A percentile compares a stretch with the other conserved stretches of the same genome.
Conservation (phyloP, 805 yeast genomes). For the Zygoascus ofunaensis region DNA sequence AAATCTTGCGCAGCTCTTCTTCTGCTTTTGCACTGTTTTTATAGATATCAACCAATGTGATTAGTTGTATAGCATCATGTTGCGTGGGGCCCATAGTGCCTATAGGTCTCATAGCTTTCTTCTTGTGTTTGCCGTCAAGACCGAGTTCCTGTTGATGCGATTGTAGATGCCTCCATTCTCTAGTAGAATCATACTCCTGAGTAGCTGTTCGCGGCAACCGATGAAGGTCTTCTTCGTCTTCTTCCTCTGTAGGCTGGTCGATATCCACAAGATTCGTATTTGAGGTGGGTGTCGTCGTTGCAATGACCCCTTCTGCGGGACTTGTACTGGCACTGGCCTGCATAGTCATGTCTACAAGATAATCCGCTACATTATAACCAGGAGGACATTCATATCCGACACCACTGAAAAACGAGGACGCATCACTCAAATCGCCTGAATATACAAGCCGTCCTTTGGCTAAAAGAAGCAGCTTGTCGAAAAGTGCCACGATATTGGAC, state of each 20-base stretch:
- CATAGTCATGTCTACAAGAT: conserved; percentile 81
- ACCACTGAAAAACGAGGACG: conserved; percentile 63
- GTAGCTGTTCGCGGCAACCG: not conserved
- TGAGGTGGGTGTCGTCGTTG: not conserved
- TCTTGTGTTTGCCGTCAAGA: not conserved
- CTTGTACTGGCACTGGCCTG: conserved; percentile 29
- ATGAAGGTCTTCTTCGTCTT: conserved; percentile 12
- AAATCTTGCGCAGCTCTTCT: conserved; percentile 16
- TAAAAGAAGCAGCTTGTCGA: conserved; percentile 71
- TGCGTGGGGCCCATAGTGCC: not conserved
- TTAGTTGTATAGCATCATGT: conserved; percentile 13
- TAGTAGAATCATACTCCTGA: conserved; percentile 42
- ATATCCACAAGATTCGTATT: not conserved
- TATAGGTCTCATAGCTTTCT: conserved; percentile 1
- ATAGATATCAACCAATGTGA: conserved; percentile 25
- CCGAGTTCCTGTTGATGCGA: conserved; percentile 58
- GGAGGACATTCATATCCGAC: conserved; percentile 77
- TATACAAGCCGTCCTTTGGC: conserved; percentile 81
- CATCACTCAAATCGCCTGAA: conserved; percentile 73
- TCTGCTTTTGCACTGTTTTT: conserved; percentile 19
- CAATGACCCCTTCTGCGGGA: not conserved
- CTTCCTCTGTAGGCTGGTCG: conserved; percentile 7
- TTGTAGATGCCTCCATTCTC: conserved; percentile 84
- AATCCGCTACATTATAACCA: conserved; percentile 92
- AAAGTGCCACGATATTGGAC: conserved; percentile 85